phyloP scores from a whole-genome alignment of 202 grass and related monocot genomes.

The Musa balbisiana region DNA sequence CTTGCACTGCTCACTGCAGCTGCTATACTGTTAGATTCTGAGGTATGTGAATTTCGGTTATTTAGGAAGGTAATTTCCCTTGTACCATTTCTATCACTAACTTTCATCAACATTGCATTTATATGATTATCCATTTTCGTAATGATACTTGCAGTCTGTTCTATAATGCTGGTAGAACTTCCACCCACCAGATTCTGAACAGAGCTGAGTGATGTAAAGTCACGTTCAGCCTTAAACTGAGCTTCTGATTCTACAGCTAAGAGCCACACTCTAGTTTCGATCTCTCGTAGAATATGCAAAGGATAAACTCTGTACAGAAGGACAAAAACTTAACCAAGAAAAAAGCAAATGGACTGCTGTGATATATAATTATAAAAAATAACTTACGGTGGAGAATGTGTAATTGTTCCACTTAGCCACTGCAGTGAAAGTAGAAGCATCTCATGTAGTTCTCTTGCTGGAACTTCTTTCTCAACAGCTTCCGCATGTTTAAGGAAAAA shows the following conservation, averaged over 20 bases:
- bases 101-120: slow-evolving; percentile 45
- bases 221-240: slow-evolving; percentile 55
- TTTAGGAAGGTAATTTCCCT: slow-evolving; percentile 38
- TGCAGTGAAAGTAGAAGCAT: slow-evolving; percentile 82
- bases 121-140: slow-evolving; percentile 93
- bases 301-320: slow-evolving; percentile 71
- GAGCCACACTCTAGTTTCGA: slow-evolving; percentile 98
- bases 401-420: slow-evolving; percentile 98
- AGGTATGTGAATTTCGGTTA: slow-evolving; percentile 33
- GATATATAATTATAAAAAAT: slow-evolving; percentile 8
- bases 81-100: slow-evolving; percentile 46
- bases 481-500: slow-evolving; percentile 99
- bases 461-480: slow-evolving; percentile 78
- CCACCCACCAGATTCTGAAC: slow-evolving; percentile 55
- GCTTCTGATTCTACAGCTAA: slow-evolving; percentile 88
- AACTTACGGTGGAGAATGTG: slow-evolving; percentile 78
- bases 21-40: slow-evolving; percentile 42
- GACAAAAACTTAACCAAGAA: slow-evolving; percentile 8
- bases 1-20: slow-evolving; percentile 46
- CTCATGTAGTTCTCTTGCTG: slow-evolving; percentile 80
- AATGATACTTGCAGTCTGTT: slow-evolving; percentile 81
- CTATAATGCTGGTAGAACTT: slow-evolving; percentile 67
- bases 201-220: slow-evolving; percentile 38
- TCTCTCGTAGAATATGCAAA: slow-evolving; percentile 87
- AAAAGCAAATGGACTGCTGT: background rate